phyloP scores from a whole-genome alignment of 306 rosid species.

The Lathyrus oleraceus region DNA sequence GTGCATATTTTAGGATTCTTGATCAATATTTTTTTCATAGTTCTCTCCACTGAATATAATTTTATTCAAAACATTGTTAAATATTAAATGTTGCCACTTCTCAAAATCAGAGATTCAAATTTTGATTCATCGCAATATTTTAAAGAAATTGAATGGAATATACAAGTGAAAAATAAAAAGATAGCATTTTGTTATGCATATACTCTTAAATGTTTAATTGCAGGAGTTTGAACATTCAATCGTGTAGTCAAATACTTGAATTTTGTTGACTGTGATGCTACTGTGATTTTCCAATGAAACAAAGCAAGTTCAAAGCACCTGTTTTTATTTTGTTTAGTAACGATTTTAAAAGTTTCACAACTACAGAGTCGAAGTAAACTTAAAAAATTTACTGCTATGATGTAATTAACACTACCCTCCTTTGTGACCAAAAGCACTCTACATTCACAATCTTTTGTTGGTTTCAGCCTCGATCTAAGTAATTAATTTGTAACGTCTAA shows the following conservation, averaged over 20 bases:
- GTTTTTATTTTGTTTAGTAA: background rate
- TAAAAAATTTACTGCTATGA: conserved; percentile 4
- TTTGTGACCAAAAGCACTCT: conserved; percentile 22
- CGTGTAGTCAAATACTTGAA: background rate
- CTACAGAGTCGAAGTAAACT: background rate
- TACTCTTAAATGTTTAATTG: too few relatives aligned
- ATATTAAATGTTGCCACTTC: too few relatives aligned
- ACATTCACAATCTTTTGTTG: background rate
- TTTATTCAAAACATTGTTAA: too few relatives aligned
- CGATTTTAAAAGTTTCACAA: conserved; percentile 1
- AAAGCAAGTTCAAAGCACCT: background rate
- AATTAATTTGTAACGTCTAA: background rate
- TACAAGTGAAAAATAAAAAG: too few relatives aligned
- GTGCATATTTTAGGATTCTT: too few relatives aligned
- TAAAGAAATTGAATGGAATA: too few relatives aligned
- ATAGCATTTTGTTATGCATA: too few relatives aligned
- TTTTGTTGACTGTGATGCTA: background rate
- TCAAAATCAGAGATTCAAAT: too few relatives aligned
- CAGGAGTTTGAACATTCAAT: too few relatives aligned
- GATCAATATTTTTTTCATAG: too few relatives aligned
- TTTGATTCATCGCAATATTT: too few relatives aligned
- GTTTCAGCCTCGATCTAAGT: background rate
- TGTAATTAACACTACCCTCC: background rate
- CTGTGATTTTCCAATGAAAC: background rate
- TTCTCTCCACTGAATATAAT: too few relatives aligned